Evolutionary conservation across 1,284 basidiomycete species (phyloP).

Genomic region (Austroboletus niveus): DNA sequence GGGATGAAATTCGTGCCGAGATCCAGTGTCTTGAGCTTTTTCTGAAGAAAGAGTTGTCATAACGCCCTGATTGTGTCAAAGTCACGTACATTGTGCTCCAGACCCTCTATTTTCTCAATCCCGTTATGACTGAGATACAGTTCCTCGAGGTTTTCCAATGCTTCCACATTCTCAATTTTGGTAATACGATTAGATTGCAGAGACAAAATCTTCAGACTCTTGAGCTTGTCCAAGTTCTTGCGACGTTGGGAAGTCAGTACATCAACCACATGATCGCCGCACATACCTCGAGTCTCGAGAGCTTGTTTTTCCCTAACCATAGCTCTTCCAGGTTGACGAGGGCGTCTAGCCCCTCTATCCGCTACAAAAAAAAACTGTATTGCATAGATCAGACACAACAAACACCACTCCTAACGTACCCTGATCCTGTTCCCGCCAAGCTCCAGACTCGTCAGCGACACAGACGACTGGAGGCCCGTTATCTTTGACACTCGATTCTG

Average conservation of each 20-base stretch:
- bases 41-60: conserved; percentile 38
- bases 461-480: conserved; percentile 58
- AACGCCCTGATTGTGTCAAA: not conserved
- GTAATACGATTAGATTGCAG: conserved; percentile 95
- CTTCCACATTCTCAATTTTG: conserved; percentile 79
- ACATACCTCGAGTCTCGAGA: conserved; percentile 73
- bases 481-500: conserved; percentile 94
- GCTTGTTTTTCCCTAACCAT: conserved; percentile 99
- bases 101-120: conserved; percentile 78
- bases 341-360: conserved; percentile 86
- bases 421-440: conserved; percentile 60
- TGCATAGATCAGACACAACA: not conserved
- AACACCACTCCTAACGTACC: conserved; percentile 39
- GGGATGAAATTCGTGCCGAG: conserved; percentile 84
- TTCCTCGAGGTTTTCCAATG: conserved; percentile 77
- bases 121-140: conserved; percentile 96
- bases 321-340: conserved; percentile 86
- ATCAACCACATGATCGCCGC: not conserved
- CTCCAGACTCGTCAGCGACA: not conserved
- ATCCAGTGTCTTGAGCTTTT: conserved; percentile 84
- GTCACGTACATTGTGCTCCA: conserved; percentile 74
- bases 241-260: not conserved
- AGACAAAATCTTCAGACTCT: conserved; percentile 77
- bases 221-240: conserved; percentile 63
- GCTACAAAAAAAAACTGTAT: conserved; percentile 41